phyloP scores from a whole-genome alignment of 768 basidiomycete genomes.

The Psilocybe subaeruginosa region DNA sequence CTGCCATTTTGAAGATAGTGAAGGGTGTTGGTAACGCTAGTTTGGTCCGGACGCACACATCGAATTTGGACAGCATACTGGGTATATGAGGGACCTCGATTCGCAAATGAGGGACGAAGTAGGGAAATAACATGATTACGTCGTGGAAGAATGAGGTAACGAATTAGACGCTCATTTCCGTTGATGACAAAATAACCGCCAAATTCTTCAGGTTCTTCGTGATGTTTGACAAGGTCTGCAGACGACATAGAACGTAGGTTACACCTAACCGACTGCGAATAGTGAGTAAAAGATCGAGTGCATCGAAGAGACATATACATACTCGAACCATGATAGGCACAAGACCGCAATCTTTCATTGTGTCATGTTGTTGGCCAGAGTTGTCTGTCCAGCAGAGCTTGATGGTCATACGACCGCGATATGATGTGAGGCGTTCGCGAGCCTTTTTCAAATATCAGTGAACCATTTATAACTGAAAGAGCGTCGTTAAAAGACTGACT shows the following conservation, averaged over 20 bases:
- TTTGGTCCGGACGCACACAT: slow-evolving; percentile 92
- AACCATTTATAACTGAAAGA: background rate
- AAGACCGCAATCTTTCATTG: slow-evolving; percentile 86
- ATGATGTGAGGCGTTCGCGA: slow-evolving; percentile 90
- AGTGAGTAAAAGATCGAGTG: background rate
- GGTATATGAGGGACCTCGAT: slow-evolving; percentile 94
- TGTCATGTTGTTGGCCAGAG: slow-evolving; percentile 67
- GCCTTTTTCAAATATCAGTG: slow-evolving; percentile 53
- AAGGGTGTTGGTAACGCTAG: slow-evolving; percentile 92
- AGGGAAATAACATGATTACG: slow-evolving; percentile 95
- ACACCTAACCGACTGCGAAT: slow-evolving; percentile 80
- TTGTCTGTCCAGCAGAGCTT: slow-evolving; percentile 85
- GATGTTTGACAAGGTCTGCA: slow-evolving; percentile 81
- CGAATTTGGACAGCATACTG: slow-evolving; percentile 95
- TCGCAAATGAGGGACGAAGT: slow-evolving; percentile 86
- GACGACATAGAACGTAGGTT: slow-evolving; percentile 88
- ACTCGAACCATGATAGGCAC: slow-evolving; percentile 98
- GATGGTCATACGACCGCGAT: slow-evolving; percentile 87
- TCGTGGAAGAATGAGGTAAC: slow-evolving; percentile 94
- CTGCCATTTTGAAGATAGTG: slow-evolving; percentile 97
- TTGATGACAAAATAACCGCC: slow-evolving; percentile 99
- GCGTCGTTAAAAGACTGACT: slow-evolving; percentile 46
- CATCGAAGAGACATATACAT: slow-evolving; percentile 32
- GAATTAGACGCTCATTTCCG: slow-evolving; percentile 97
- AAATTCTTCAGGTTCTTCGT: slow-evolving; percentile 98